Percentiles rank a stretch among this genome's conserved stretches.
These are phyloP conservation scores for Kalanchoe fedtschenkoi DNA, from an alignment of 164 flowering plant genomes.

Conservation along the genomic window DNA sequence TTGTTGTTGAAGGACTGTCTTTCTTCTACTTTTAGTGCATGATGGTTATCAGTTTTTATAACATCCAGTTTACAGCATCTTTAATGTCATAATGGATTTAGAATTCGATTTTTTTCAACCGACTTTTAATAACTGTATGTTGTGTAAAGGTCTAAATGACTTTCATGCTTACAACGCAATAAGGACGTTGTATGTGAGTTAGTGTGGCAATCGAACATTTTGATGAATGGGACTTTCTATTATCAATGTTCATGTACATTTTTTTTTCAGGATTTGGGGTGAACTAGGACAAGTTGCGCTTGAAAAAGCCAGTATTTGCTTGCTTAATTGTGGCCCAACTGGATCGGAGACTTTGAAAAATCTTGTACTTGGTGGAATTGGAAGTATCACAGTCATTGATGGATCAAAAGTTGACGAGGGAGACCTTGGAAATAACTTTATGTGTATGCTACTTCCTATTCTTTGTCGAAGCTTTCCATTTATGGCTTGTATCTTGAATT, in stretches of 20 bases:
- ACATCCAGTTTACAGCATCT: no score
- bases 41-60: no score
- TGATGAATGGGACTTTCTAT: not conserved
- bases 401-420: constrained; percentile 76
- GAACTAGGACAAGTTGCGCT: constrained; percentile 93
- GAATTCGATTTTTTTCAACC: no score
- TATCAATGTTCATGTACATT: not conserved
- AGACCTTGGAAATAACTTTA: constrained; percentile 92
- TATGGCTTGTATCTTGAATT: constrained; percentile 2
- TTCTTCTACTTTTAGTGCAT: no score
- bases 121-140: no score
- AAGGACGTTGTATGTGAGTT: not conserved
- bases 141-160: not conserved
- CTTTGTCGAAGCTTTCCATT: not conserved
- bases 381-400: constrained; percentile 85
- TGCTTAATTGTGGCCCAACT: constrained; percentile 95
- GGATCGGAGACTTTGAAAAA: constrained; percentile 95
- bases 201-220: not conserved
- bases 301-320: constrained; percentile 82
- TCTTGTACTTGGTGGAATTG: constrained; percentile 95
- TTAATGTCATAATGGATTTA: no score
- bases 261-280: constrained; percentile 81
- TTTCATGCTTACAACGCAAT: not conserved
- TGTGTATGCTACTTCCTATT: constrained; percentile 38
- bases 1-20: no score